These are phyloP conservation scores for Blastobotrys parvus DNA, from an alignment of 805 yeast species.

Conservation along the genomic window DNA sequence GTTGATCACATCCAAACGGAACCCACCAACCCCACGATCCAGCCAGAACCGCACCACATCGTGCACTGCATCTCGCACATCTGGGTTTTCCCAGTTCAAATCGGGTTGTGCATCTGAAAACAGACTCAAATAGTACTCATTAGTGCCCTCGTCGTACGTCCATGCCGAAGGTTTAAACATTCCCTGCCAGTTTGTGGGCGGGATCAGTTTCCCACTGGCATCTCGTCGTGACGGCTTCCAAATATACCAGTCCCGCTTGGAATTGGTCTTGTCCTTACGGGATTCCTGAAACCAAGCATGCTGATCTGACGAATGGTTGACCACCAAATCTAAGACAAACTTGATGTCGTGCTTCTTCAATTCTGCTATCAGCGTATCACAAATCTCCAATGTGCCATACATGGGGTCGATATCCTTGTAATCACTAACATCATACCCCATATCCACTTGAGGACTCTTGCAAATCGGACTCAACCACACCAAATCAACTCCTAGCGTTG, in stretches of 20 bases:
- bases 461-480: constrained; percentile 53
- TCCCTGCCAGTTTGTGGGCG: constrained; percentile 52
- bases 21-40: constrained; percentile 47
- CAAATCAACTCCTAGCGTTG: constrained; percentile 41
- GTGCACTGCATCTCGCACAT: constrained; percentile 33
- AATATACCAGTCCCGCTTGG: constrained; percentile 55
- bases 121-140: constrained; percentile 47
- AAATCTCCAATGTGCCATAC: constrained; percentile 48
- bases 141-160: constrained; percentile 45
- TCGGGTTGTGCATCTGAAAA: constrained; percentile 52
- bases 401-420: constrained; percentile 43
- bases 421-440: constrained; percentile 55
- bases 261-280: constrained; percentile 39
- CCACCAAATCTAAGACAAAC: constrained; percentile 46
- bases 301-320: constrained; percentile 49
- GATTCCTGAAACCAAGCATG: constrained; percentile 55
- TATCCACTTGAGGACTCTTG: constrained; percentile 52
- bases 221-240: constrained; percentile 47
- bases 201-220: constrained; percentile 39
- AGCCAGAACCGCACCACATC: constrained; percentile 47
- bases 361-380: constrained; percentile 40
- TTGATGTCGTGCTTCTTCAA: constrained; percentile 43
- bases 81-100: constrained; percentile 51
- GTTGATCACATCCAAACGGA: constrained; percentile 49
- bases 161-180: constrained; percentile 44